Conservation (phyloP, 148 eudicot genomes). For the Chenopodium berlandieri region DNA sequence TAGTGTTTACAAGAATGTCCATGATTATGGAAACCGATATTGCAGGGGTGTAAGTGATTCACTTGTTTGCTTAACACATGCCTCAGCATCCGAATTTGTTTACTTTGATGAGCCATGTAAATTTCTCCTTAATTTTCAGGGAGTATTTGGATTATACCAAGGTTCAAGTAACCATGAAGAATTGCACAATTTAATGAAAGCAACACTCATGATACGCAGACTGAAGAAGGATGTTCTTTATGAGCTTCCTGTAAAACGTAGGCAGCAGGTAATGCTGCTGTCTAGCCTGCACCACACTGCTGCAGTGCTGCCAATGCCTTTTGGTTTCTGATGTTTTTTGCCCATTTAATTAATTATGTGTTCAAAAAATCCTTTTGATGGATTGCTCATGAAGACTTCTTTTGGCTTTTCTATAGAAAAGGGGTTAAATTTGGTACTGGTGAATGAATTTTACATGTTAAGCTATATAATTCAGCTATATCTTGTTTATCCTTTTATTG, state of each 20-base stretch:
- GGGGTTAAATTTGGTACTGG: neutral
- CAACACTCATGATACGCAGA: constrained; percentile 96
- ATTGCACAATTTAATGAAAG: constrained; percentile 88
- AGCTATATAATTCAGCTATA: neutral
- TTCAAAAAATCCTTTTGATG: neutral
- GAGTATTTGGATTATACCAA: constrained; percentile 86
- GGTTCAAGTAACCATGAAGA: constrained; percentile 98
- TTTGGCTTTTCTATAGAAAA: neutral
- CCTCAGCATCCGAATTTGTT: neutral
- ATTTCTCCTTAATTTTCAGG: constrained; percentile 37
- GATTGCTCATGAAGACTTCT: neutral
- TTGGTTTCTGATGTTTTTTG: neutral
- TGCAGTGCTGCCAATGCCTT: constrained; percentile 1
- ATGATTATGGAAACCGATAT: constrained; percentile 93
- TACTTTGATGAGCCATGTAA: constrained; percentile 1
- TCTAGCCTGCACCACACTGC: neutral
- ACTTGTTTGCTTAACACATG: constrained; percentile 5
- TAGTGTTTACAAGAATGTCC: constrained; percentile 77
- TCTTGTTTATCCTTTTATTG: neutral
- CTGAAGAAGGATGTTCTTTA: constrained; percentile 90
- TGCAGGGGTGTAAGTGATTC: constrained; percentile 91
- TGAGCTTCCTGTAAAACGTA: constrained; percentile 91
- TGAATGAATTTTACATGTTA: neutral
- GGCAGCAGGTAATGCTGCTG: constrained; percentile 71
- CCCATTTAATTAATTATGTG: neutral